These are phyloP conservation scores for Pterocarpus santalinus DNA, from an alignment of 306 rosid species.

Conservation along the genomic window DNA sequence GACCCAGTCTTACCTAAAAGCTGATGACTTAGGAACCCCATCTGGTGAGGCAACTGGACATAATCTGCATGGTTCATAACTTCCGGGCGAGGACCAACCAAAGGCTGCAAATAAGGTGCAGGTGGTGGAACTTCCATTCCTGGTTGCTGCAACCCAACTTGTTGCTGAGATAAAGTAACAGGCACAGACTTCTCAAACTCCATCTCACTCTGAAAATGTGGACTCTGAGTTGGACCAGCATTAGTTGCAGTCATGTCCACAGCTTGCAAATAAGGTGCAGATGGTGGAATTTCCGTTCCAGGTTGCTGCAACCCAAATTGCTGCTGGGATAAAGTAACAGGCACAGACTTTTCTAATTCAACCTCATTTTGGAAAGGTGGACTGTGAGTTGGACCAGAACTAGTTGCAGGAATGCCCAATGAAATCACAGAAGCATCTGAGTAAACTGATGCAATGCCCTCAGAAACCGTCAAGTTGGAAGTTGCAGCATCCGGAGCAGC, in stretches of 20 bases:
- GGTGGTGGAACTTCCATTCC: slow-evolving; percentile 63
- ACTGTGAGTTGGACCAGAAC: slow-evolving; percentile 56
- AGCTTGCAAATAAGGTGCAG: slow-evolving; percentile 62
- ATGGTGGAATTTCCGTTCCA: slow-evolving; percentile 60
- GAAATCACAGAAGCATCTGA: slow-evolving; percentile 54
- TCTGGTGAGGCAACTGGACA: slow-evolving; percentile 67
- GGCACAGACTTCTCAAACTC: slow-evolving; percentile 69
- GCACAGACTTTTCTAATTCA: slow-evolving; percentile 66
- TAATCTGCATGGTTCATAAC: slow-evolving; percentile 60
- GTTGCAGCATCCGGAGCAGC: slow-evolving; percentile 56
- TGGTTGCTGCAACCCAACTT: slow-evolving; percentile 62
- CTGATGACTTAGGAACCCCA: slow-evolving; percentile 70
- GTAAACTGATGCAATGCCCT: slow-evolving; percentile 52
- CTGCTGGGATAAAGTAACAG: slow-evolving; percentile 59
- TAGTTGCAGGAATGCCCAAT: slow-evolving; percentile 51
- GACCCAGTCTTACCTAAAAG: slow-evolving; percentile 60
- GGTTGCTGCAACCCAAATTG: slow-evolving; percentile 65
- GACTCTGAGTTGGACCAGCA: slow-evolving; percentile 55
- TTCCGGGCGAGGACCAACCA: slow-evolving; percentile 65
- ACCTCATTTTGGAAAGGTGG: slow-evolving; percentile 59
- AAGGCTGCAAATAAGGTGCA: slow-evolving; percentile 61
- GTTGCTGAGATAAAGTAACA: slow-evolving; percentile 57
- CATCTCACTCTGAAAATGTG: slow-evolving; percentile 58
- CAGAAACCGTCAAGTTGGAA: slow-evolving; percentile 55
- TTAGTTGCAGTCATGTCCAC: slow-evolving; percentile 37